phyloP scores from a whole-genome alignment of 2,329 filamentous ascomycete species.

The Cladosporium sp. region DNA sequence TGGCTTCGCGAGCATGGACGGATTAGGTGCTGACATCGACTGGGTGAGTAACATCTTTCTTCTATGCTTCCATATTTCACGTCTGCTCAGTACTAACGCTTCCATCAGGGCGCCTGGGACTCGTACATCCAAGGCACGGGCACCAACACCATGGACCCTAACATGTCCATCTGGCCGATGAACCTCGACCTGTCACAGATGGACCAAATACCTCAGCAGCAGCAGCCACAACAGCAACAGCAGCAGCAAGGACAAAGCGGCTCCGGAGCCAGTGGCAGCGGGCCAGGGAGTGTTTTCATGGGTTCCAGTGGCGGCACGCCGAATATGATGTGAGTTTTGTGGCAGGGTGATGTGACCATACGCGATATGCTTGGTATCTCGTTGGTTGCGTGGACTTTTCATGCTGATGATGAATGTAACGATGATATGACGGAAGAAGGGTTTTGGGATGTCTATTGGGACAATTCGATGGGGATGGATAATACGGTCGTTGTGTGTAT shows the following conservation, averaged over 20 bases:
- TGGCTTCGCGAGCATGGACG: constrained; percentile 53
- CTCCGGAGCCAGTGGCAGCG: constrained; percentile 5
- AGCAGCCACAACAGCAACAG: constrained; percentile 21
- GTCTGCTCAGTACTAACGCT: constrained; percentile 25
- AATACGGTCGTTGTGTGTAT: no score
- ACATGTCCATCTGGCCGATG: constrained; percentile 43
- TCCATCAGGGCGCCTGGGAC: constrained; percentile 61
- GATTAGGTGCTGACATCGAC: constrained; percentile 42
- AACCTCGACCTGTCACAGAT: constrained; percentile 26
- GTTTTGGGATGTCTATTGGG: no score
- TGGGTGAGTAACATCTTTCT: constrained; percentile 59
- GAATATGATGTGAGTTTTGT: constrained; percentile 13
- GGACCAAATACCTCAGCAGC: constrained; percentile 21
- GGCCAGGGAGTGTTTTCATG: constrained; percentile 33
- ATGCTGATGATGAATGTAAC: no score
- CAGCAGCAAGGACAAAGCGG: constrained; percentile 9
- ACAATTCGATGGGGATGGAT: no score
- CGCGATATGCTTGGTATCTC: no score
- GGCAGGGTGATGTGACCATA: no score
- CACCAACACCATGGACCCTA: constrained; percentile 31
- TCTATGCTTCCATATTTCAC: no score
- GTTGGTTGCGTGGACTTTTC: no score
- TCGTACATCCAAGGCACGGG: constrained; percentile 58
- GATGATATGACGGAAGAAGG: no score
- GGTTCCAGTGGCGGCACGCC: constrained; percentile 21